A percentile compares a stretch with the other conserved stretches of the same genome.
These are phyloP conservation scores for Suillus bovinus DNA, from an alignment of 768 basidiomycete species.

Conservation along the genomic window DNA sequence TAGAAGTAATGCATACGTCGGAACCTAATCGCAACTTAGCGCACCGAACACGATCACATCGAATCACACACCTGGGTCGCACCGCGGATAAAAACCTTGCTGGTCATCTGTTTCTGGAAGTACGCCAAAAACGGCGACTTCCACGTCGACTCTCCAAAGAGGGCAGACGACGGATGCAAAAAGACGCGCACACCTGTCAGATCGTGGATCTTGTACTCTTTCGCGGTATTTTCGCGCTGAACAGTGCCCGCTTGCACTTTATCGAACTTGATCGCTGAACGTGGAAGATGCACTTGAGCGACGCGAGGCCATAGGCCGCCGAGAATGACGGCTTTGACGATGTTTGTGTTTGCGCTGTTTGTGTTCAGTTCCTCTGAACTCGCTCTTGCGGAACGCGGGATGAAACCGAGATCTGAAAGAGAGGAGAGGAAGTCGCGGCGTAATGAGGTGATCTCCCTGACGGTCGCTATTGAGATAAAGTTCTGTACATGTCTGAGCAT, in stretches of 20 bases:
- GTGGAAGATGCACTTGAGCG: conserved; percentile 73
- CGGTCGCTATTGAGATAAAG: conserved; percentile 72
- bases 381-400: conserved; percentile 48
- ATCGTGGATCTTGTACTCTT: conserved; percentile 84
- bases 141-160: conserved; percentile 75
- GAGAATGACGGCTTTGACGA: conserved; percentile 82
- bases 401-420: conserved; percentile 70
- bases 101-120: conserved; percentile 81
- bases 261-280: conserved; percentile 79
- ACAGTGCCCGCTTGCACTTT: conserved; percentile 81
- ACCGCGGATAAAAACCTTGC: conserved; percentile 83
- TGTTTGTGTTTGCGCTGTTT: conserved; percentile 65
- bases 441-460: conserved; percentile 78
- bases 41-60: neutral
- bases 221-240: conserved; percentile 80
- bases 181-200: conserved; percentile 64
- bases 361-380: conserved; percentile 55
- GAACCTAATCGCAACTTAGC: conserved; percentile 50
- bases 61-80: conserved; percentile 71
- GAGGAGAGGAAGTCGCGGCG: conserved; percentile 76
- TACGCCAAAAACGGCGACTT: conserved; percentile 80
- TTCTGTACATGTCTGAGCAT: conserved; percentile 47
- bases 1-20: conserved; percentile 80
- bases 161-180: conserved; percentile 78
- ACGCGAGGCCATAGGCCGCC: conserved; percentile 89